Base-by-base conservation (phyloP, 2,329 filamentous ascomycete species). In the Monosporascus sp. region DNA sequence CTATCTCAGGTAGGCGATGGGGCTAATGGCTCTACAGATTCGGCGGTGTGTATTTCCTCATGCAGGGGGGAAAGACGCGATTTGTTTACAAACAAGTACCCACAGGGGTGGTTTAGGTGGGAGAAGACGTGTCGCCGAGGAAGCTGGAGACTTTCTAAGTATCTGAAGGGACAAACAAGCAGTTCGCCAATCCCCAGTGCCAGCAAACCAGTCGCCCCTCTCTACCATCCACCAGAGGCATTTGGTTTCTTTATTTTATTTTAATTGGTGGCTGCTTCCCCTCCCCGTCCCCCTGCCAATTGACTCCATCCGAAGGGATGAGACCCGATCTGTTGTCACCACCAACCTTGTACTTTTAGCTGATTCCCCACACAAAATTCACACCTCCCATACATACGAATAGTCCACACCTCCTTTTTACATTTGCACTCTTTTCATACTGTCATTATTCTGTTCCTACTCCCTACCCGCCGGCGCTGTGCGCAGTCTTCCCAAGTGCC, bases 351-450 rank as follows among this genome's bases (percentile, higher is more conserved):
- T 34, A 34, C 31, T 34, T 14, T 34, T 34, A 34, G 31, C 31
- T 34, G 31, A 34, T 34, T 43, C 40, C 22, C 40, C 40, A 43
- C 40, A 24, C 9, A 20, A 14, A 14, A 20, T 43, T 43, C 40
- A 19, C 20, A 7, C 38, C 14, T n/a, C 17, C 38, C 38, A n/a
- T 7, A 40, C 38, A 40, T 11, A 17, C 17, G 38, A 40, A 17
- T 20, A 24, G 40, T 43, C 19, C 40, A 64, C 63, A 65, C 63
- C 63, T 64, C 64, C 62, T 64, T 65, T 64, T 62, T 57, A 31
- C 43, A 46, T 7, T 49, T 46, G 19, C 19, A 53, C 50, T 53
- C 48, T 51, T 56, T 50, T 57, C 53, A 46, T 52, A 57, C 57
- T 49, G 48, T 19, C n/a, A 17, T 16, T n/a, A 26, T 56, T 34